Conservation (phyloP, 2,329 filamentous ascomycete genomes). For the Myriosclerotinia duriaeana region DNA sequence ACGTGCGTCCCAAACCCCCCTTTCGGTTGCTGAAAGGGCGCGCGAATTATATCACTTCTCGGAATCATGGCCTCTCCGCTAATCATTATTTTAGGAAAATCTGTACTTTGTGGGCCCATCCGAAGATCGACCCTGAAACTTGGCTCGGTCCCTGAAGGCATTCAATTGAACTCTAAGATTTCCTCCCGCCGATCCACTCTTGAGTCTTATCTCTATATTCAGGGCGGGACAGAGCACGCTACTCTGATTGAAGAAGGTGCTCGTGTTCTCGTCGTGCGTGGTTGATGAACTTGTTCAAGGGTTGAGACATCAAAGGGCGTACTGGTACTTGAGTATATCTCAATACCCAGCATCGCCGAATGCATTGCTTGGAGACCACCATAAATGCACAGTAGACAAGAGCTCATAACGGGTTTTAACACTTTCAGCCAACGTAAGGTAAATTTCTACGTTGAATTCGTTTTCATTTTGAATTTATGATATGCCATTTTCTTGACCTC, state of each 20-base stretch:
- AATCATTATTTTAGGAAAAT: not conserved
- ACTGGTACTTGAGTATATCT: no score
- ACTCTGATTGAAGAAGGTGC: constrained; percentile 17
- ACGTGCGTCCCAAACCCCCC: not conserved
- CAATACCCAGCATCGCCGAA: not conserved
- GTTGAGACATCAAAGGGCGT: not conserved
- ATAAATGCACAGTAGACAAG: not conserved
- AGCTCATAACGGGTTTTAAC: not conserved
- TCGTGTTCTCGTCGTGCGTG: constrained; percentile 2
- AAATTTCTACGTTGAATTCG: not conserved
- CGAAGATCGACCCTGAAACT: not conserved
- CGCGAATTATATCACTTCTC: not conserved
- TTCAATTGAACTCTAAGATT: not conserved
- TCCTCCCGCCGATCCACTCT: not conserved
- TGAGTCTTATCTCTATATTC: not conserved
- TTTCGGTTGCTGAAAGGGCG: not conserved
- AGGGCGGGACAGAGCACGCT: not conserved
- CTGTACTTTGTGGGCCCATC: not conserved
- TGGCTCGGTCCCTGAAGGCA: not conserved
- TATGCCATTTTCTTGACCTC: not conserved
- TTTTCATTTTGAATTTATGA: not conserved
- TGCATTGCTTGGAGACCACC: not conserved
- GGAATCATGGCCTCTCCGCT: not conserved
- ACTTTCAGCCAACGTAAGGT: not conserved
- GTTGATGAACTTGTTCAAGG: not conserved